Base-by-base conservation (phyloP, 345 rosid species). In the Eucalyptus camaldulensis region DNA sequence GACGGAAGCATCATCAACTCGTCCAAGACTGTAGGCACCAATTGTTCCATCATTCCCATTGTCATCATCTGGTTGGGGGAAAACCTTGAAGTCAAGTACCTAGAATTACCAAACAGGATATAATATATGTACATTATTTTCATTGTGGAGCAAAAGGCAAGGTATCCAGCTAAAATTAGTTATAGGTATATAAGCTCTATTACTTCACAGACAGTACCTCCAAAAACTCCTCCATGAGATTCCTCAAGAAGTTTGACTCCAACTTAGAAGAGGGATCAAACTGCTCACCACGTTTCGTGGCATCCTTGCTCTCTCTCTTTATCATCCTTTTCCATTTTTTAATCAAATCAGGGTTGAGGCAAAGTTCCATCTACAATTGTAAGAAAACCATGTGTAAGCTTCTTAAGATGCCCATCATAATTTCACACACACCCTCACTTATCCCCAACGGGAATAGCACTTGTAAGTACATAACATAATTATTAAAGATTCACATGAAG, bases 291-390 rank as follows among this genome's bases (percentile, higher is more conserved):
- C 86, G 94, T 90, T 94, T 94, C 80, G 14, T 37, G 47, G 97
- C 95, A 86, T 95, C 98, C 93, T 95, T 95, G 67, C 92, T 91
- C 94, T 97, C 98, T 91, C 94, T 94, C 92, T 95, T 98, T 89
- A 95, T 91, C 93, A 93, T 93, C 90, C 95, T 95, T 90, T 93
- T 97, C 99, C 99, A 98, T 93, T 94, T 98, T 94, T 95, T 96
- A 56, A 97, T 95, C 88, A 97, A 92, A 89, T 95, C 97, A 47
- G 97, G 95, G 93, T 96, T 95, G 90, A 95, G 95, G 90, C 97
- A 95, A 86, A 98, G 97, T 92, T 98, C 99, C 97, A 97, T 95
- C 99, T 98, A 91, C 80, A 91, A 76, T 76, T 76, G 85, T 22
- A 76, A 44, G 0, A 53, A 76, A 76, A 76, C 47, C 27, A 76